Percentiles rank a stretch among this genome's conserved stretches.
Conservation (phyloP, 202 grass and related monocot genomes). For the Eragrostis tef region DNA sequence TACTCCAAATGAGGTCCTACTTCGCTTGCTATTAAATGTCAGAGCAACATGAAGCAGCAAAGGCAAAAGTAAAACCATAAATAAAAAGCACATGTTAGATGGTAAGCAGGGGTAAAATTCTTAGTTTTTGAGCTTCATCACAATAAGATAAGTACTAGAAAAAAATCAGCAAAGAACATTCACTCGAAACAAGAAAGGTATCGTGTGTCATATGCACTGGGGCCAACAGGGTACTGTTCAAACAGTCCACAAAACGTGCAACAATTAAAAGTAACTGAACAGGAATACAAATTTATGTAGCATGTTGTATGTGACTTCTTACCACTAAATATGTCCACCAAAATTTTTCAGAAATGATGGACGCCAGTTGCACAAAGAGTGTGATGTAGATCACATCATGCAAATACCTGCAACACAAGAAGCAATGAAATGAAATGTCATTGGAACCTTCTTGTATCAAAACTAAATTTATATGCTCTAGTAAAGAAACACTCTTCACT, state of each 20-base stretch:
- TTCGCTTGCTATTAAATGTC: too few relatives aligned
- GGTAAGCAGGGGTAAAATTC: not conserved
- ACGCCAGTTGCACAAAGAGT: slow-evolving; percentile 78
- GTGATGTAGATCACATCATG: slow-evolving; percentile 96
- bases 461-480: slow-evolving; percentile 29
- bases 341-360: slow-evolving; percentile 93
- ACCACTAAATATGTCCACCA: slow-evolving; percentile 98
- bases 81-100: not conserved
- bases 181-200: not conserved
- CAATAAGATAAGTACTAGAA: not conserved
- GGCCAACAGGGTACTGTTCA: not conserved
- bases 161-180: not conserved
- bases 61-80: slow-evolving; percentile 37
- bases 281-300: slow-evolving; percentile 30
- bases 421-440: not conserved
- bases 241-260: too few relatives aligned
- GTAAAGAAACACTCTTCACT: not conserved
- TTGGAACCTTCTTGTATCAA: too few relatives aligned
- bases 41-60: not conserved
- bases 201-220: not conserved
- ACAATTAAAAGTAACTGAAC: slow-evolving; percentile 18
- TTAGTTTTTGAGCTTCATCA: not conserved
- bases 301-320: slow-evolving; percentile 38
- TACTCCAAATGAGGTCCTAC: too few relatives aligned
- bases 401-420: slow-evolving; percentile 64